These are phyloP conservation scores for Aspergillus neotritici DNA, from an alignment of 2,329 filamentous ascomycete species.

Conservation along the genomic window DNA sequence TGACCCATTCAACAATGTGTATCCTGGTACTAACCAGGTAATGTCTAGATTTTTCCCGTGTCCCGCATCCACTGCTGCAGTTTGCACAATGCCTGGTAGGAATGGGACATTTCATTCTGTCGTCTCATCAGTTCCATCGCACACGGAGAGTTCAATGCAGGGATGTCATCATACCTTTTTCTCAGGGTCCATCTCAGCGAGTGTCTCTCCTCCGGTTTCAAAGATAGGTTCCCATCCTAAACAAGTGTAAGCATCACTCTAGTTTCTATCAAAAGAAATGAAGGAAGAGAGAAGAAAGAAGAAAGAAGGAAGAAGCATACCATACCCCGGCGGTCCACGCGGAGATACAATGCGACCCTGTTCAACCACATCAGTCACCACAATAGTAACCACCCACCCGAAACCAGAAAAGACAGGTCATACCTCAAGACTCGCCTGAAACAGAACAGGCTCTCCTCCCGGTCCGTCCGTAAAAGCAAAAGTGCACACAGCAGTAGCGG, in stretches of 20 bases:
- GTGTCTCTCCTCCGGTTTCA: conserved; percentile 76
- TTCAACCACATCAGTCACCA: not conserved
- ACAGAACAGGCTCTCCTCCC: conserved; percentile 68
- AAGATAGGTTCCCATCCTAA: conserved; percentile 86
- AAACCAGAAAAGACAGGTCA: not conserved
- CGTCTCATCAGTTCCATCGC: too few relatives aligned
- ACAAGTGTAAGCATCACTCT: conserved; percentile 2
- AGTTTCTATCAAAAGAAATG: conserved; percentile 63
- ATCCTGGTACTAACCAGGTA: too few relatives aligned
- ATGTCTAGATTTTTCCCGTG: too few relatives aligned
- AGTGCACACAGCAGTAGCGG: conserved; percentile 80
- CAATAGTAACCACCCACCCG: too few relatives aligned
- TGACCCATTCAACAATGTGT: too few relatives aligned
- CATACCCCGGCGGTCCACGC: conserved; percentile 46
- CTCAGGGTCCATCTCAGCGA: conserved; percentile 80
- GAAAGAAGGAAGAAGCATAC: too few relatives aligned
- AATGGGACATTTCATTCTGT: too few relatives aligned
- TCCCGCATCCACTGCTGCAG: too few relatives aligned
- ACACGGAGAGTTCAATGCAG: too few relatives aligned
- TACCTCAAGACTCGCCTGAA: conserved; percentile 57
- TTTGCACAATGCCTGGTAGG: too few relatives aligned
- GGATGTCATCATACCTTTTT: conserved; percentile 25
- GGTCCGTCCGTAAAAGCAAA: conserved; percentile 80
- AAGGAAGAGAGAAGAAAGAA: conserved; percentile 34
- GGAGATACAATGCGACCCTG: conserved; percentile 69